Percentiles rank a stretch among this genome's conserved stretches.
phyloP scores from a whole-genome alignment of 345 rosid genomes.

The Melaleuca alternifolia region DNA sequence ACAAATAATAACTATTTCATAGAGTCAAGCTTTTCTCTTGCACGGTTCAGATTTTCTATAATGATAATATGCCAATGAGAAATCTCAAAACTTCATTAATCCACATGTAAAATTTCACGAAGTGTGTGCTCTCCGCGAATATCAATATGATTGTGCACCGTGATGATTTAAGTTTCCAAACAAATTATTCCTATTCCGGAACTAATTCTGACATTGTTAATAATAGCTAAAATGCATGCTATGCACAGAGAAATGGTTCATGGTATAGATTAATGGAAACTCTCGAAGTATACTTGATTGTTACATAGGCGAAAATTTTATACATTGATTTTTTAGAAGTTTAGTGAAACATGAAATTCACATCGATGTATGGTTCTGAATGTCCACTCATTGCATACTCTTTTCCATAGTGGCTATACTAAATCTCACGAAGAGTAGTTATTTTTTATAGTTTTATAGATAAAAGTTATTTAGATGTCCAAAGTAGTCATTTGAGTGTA shows the following conservation, averaged over 20 bases:
- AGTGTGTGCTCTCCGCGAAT: background rate
- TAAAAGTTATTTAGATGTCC: background rate
- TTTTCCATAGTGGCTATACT: background rate
- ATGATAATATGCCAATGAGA: background rate
- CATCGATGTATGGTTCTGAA: background rate
- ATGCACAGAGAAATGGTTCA: background rate
- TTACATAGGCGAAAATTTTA: background rate
- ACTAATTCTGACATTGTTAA: background rate
- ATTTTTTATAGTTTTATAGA: too few relatives aligned
- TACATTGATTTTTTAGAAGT: background rate
- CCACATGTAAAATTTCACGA: background rate
- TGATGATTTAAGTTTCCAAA: background rate
- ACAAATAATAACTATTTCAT: too few relatives aligned
- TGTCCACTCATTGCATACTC: background rate
- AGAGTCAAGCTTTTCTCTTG: background rate
- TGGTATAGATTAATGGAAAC: background rate
- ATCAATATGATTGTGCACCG: background rate
- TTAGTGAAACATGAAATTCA: background rate
- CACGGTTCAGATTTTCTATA: background rate
- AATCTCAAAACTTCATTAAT: background rate
- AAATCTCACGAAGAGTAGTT: background rate
- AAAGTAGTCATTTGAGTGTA: background rate
- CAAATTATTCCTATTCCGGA: background rate
- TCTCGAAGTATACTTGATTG: background rate
- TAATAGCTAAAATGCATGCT: background rate